Evolutionary conservation across 345 rosid genomes (phyloP).

Genomic region (Pseudoturritis turrita): DNA sequence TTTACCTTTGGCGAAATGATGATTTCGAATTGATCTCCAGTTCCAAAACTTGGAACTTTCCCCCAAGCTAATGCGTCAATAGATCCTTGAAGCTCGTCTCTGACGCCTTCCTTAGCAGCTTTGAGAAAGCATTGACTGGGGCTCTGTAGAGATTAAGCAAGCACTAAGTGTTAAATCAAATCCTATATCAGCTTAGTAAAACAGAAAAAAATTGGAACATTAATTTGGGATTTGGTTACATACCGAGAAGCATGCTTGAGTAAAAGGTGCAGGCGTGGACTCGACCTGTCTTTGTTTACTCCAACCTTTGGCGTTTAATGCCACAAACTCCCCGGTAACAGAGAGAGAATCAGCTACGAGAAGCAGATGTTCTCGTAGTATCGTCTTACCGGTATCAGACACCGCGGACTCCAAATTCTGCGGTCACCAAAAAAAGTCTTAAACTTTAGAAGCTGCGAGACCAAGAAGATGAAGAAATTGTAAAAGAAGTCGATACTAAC

Average conservation of each 20-base stretch:
- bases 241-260: constrained; percentile 92
- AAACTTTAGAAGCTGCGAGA: not conserved
- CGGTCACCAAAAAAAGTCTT: not conserved
- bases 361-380: constrained; percentile 65
- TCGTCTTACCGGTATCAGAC: constrained; percentile 68
- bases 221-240: constrained; percentile 27
- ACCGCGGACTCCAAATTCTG: constrained; percentile 80
- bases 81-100: constrained; percentile 72
- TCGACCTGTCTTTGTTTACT: constrained; percentile 57
- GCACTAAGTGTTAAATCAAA: not conserved
- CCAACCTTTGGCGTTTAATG: constrained; percentile 71
- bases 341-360: constrained; percentile 69
- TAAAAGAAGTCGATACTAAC: constrained; percentile 35
- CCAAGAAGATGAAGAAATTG: not conserved
- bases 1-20: constrained; percentile 58
- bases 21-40: constrained; percentile 73
- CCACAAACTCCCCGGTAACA: constrained; percentile 83
- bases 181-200: not conserved
- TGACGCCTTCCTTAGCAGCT: constrained; percentile 73
- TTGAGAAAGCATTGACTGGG: constrained; percentile 77
- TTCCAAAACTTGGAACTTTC: constrained; percentile 60
- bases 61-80: constrained; percentile 92
- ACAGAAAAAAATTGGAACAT: not conserved
- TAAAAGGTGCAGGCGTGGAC: constrained; percentile 61
- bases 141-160: constrained; percentile 43